Percentiles rank a stretch among this genome's conserved stretches.
These are phyloP conservation scores for Trametes hirsuta DNA, from an alignment of 1,284 basidiomycete species.

Conservation along the genomic window DNA sequence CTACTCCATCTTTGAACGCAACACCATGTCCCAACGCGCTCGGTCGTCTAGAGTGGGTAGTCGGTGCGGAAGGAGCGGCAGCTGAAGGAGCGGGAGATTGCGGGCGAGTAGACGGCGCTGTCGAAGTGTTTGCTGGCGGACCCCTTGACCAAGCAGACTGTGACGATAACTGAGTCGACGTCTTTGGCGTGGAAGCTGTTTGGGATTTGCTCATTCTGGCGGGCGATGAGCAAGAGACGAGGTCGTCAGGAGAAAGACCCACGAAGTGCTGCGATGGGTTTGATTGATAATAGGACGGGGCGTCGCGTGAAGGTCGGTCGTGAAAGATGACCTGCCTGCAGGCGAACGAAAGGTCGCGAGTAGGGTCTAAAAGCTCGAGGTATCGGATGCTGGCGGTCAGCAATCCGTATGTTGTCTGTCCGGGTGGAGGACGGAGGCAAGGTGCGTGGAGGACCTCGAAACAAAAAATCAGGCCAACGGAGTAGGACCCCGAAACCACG, in stretches of 20 bases:
- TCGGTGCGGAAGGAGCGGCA: slow-evolving; percentile 47
- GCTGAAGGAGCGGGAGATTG: slow-evolving; percentile 69
- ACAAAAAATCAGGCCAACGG: slow-evolving; percentile 36
- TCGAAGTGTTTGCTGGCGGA: slow-evolving; percentile 63
- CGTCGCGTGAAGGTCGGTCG: slow-evolving; percentile 72
- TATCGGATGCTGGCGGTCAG: slow-evolving; percentile 39
- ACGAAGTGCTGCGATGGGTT: slow-evolving; percentile 56
- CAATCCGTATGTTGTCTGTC: slow-evolving; percentile 39
- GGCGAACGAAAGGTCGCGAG: slow-evolving; percentile 60
- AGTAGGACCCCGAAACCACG: slow-evolving; percentile 28
- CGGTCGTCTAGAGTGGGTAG: slow-evolving; percentile 70
- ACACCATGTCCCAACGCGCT: slow-evolving; percentile 71
- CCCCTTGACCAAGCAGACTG: slow-evolving; percentile 85
- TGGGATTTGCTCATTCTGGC: slow-evolving; percentile 86
- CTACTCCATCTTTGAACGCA: slow-evolving; percentile 74
- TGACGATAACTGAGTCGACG: slow-evolving; percentile 66
- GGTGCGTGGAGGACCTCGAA: slow-evolving; percentile 27
- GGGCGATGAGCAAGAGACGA: slow-evolving; percentile 13
- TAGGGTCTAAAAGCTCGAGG: slow-evolving; percentile 30
- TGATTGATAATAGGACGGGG: slow-evolving; percentile 47
- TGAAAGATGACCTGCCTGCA: slow-evolving; percentile 90
- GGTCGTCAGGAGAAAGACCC: slow-evolving; percentile 35
- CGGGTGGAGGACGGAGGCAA: slow-evolving; percentile 40
- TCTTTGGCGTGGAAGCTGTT: slow-evolving; percentile 70
- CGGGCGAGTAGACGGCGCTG: slow-evolving; percentile 66